Conservation (phyloP, 169 alveolate species). For the Plasmodium berghei region DNA sequence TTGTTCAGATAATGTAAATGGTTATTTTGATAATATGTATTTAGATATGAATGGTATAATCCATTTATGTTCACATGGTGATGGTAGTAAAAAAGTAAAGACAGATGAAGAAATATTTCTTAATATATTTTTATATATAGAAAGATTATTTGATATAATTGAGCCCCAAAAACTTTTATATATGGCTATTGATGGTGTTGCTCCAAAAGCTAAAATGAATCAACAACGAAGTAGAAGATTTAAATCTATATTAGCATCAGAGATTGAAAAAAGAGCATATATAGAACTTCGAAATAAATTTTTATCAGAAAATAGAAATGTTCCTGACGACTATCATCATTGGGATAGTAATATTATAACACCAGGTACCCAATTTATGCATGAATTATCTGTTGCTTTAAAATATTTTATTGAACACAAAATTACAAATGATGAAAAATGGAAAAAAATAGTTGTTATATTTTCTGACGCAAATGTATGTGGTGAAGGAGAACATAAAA, state of each 20-base stretch:
- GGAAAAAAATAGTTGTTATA: slow-evolving; percentile 93
- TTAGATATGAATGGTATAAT: slow-evolving; percentile 99
- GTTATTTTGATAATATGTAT: slow-evolving; percentile 97
- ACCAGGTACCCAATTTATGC: slow-evolving; percentile 99
- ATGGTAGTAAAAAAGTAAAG: slow-evolving; percentile 89
- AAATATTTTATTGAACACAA: slow-evolving; percentile 92
- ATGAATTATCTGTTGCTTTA: slow-evolving; percentile 86
- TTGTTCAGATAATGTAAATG: slow-evolving; percentile 87
- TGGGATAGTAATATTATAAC: slow-evolving; percentile 99
- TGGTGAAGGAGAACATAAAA: slow-evolving; percentile 99
- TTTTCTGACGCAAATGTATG: slow-evolving; percentile 98
- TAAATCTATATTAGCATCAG: slow-evolving; percentile 87
- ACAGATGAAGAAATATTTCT: slow-evolving; percentile 95
- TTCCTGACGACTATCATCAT: slow-evolving; percentile 42
- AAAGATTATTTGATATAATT: slow-evolving; percentile 93
- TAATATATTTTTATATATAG: slow-evolving; percentile 93
- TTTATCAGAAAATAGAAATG: slow-evolving; percentile 75
- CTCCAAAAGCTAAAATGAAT: slow-evolving; percentile 99
- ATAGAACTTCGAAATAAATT: slow-evolving; percentile 79
- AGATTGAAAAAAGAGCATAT: slow-evolving; percentile 72
- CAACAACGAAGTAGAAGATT: slow-evolving; percentile 98
- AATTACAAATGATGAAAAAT: slow-evolving; percentile 90
- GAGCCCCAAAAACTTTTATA: slow-evolving; percentile 95
- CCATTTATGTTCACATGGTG: slow-evolving; percentile 98
- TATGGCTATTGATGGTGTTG: slow-evolving; percentile 99